Conservation (phyloP, 2,329 filamentous ascomycete genomes). For the Botrytis fabae region DNA sequence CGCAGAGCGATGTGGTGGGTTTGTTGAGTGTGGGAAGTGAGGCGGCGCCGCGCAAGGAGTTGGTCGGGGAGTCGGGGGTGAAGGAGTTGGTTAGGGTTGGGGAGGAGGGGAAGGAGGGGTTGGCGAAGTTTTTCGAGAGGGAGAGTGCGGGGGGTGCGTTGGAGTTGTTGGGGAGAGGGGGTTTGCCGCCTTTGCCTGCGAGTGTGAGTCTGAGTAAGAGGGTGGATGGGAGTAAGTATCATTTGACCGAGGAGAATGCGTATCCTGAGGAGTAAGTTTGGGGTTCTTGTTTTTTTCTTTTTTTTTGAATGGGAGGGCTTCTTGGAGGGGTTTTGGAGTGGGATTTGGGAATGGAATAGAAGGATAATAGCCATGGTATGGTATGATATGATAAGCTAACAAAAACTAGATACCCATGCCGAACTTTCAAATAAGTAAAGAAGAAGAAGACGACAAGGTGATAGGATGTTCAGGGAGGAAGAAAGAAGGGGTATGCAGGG, state of each 20-base stretch:
- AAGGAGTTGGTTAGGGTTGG: slow-evolving; percentile 74
- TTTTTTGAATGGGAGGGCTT: neutral
- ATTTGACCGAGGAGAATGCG: slow-evolving; percentile 62
- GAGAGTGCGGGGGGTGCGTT: slow-evolving; percentile 50
- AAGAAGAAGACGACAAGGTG: neutral
- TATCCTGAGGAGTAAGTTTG: slow-evolving; percentile 68
- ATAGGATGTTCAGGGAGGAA: neutral
- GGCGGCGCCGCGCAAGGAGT: slow-evolving; percentile 76
- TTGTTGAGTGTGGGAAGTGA: slow-evolving; percentile 84
- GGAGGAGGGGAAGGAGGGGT: slow-evolving; percentile 70
- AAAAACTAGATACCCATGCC: slow-evolving; percentile 25
- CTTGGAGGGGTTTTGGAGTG: neutral
- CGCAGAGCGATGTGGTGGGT: slow-evolving; percentile 80
- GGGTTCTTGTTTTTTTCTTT: neutral
- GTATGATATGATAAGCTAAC: neutral
- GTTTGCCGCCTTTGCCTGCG: slow-evolving; percentile 80
- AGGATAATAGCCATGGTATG: neutral
- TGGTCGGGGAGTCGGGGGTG: slow-evolving; percentile 72
- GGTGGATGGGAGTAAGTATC: slow-evolving; percentile 67
- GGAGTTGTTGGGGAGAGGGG: slow-evolving; percentile 68
- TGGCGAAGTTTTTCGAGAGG: slow-evolving; percentile 71
- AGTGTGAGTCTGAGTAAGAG: slow-evolving; percentile 52
- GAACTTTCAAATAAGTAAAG: slow-evolving; percentile 25
- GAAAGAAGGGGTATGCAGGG: neutral
- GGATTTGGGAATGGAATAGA: neutral